Evolutionary conservation across 2,329 filamentous ascomycete species (phyloP), one percentile per base, ranked within the genome.

Genomic region (Aureobasidium sp.): DNA sequence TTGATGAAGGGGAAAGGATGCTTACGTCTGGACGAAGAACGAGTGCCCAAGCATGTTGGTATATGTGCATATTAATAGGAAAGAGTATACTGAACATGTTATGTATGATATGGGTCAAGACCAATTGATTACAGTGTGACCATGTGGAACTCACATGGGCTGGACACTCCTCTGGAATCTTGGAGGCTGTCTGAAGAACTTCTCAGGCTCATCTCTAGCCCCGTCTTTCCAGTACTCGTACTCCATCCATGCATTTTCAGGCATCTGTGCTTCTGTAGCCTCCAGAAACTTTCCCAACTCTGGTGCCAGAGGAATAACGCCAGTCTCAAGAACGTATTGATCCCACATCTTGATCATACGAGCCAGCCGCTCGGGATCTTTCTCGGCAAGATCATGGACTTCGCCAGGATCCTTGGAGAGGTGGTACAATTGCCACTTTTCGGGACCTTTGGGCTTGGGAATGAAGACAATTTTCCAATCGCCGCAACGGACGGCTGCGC

Each of bases 201-300:
- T 67, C 63, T 73, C 68, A n/a, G 72, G 72, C 51, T 71, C 65
- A 25, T 75, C 72, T 37, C 80, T 72, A 4, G 80, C 80, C 0
- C 80, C 80, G 3, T 77, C 74, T 64, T 82, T 80, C 83, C 83
- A 87, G 65, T 86, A 86, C 71, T 86, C 82, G 70, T 84, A 85
- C 72, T 86, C 83, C 73, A 86, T 85, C 84, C 83, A 86, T 7
- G 80, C 82, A 68, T 86, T 84, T 70, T 87, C 83, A 0, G 80
- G 81, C 84, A 86, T 86, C 76, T 86, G 83, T 63, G 80, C 83
- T 71, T 87, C 84, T 67, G 81, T 84, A 0, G 82, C 83, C 62
- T 81, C 81, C 58, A 87, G 74, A 74, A 81, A 86, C 2, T 79
- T 73, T 0, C 84, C 84, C 47, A 86, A 70, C 64, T 82, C 83